Percentiles rank a stretch among this genome's conserved stretches.
Conservation (phyloP, 2,329 filamentous ascomycete genomes). For the Orbilia quercus region DNA sequence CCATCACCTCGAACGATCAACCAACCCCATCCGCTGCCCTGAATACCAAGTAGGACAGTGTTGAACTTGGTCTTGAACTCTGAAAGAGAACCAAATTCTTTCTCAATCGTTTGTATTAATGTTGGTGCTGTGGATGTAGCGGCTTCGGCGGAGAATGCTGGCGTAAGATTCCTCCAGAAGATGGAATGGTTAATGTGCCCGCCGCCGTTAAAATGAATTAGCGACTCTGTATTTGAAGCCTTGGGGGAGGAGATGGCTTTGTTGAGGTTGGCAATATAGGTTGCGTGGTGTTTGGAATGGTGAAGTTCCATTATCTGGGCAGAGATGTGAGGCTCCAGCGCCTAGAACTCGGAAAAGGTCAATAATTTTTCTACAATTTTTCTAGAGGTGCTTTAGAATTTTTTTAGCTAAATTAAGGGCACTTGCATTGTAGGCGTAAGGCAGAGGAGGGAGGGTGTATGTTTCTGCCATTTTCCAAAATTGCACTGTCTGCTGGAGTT, state of each 20-base stretch:
- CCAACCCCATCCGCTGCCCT: slow-evolving; percentile 92
- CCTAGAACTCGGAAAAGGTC: slow-evolving; percentile 64
- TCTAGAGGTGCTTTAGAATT: background rate
- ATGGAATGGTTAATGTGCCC: slow-evolving; percentile 93
- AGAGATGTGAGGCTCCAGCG: slow-evolving; percentile 79
- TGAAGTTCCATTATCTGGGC: slow-evolving; percentile 84
- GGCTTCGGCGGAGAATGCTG: slow-evolving; percentile 70
- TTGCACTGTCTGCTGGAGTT: background rate
- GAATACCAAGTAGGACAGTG: slow-evolving; percentile 74
- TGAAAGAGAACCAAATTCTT: slow-evolving; percentile 76
- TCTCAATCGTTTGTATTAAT: slow-evolving; percentile 72
- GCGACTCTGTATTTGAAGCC: slow-evolving; percentile 40
- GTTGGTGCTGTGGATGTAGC: slow-evolving; percentile 69
- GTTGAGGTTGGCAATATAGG: slow-evolving; percentile 82
- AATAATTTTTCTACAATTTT: slow-evolving; percentile 1
- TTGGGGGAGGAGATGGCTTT: slow-evolving; percentile 67
- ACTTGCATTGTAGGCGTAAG: slow-evolving; percentile 77
- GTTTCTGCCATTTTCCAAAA: slow-evolving; percentile 28
- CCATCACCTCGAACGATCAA: slow-evolving; percentile 73
- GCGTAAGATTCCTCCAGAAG: slow-evolving; percentile 87
- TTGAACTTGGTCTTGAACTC: slow-evolving; percentile 75
- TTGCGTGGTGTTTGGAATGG: slow-evolving; percentile 81
- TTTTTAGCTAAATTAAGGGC: background rate
- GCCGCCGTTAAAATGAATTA: slow-evolving; percentile 86
- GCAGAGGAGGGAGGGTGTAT: slow-evolving; percentile 74